Base-by-base conservation (phyloP, 2,329 filamentous ascomycete species). In the Hypoxylon sp. region DNA sequence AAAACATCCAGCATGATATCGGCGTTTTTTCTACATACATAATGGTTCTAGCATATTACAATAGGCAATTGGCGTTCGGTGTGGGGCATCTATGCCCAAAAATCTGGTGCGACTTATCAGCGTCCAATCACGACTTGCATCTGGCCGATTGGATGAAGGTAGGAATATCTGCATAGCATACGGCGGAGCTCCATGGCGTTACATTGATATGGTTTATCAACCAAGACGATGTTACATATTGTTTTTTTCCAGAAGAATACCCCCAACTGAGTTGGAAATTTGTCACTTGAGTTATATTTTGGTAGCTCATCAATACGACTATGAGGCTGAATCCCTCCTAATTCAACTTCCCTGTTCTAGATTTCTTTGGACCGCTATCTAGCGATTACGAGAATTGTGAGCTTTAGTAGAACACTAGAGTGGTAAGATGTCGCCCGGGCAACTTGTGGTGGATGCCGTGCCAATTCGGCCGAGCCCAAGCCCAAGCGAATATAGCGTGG, bases 161-260 rank as follows among this genome's bases (percentile, higher is more conserved):
- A 44, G 39, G 39, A 63, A 33, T 24, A 24, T 59, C 52, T 65
- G 61, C 57, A 64, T 64, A 67, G 66, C 69, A 71, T 70, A 44
- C 37, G 60, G 59, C 51, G 61, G 69, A 63, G 54, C 59, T 52
- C 35, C 35, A 57, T 58, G 65, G 61, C 51, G 65, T 68, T 65
- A 59, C 64, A 70, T 65, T 61, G 65, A 60, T 35, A 68, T 59
- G 67, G 67, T 29, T 17, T 42, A 48, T 67, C 58, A 54, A 64
- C 17, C 29, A 31, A 63, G 61, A 58, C 68, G 65, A 70, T 31
- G 62, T 71, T 66, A 58, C 66, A 71, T 69, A 52, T 46, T 63
- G 53, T 68, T 42, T 63, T 44, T 62, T 44, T 62, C 59, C 33
- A 62, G 62, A 59, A 60, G 17, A 57, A 61, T 53, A 46, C 26